These are phyloP conservation scores for Candolleomyces efflorescens DNA, from an alignment of 768 basidiomycete genomes.

Conservation along the genomic window DNA sequence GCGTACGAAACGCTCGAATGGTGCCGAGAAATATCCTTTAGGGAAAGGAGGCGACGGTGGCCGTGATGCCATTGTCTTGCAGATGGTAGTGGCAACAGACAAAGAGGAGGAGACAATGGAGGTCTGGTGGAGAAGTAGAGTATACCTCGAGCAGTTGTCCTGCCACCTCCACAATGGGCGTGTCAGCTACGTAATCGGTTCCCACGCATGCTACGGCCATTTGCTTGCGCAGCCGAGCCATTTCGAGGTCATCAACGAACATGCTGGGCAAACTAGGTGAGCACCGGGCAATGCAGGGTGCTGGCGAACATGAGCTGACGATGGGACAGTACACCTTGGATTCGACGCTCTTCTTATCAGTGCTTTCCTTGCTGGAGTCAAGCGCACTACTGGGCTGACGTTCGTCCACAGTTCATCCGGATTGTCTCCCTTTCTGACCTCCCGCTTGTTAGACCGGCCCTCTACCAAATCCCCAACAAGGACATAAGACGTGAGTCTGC, in stretches of 20 bases:
- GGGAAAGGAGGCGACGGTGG: slow-evolving; percentile 40
- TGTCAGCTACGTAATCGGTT: slow-evolving; percentile 1
- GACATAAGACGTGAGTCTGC: slow-evolving; percentile 72
- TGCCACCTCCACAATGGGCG: slow-evolving; percentile 8
- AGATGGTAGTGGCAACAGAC: neutral
- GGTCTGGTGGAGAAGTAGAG: neutral
- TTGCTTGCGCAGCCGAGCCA: neutral
- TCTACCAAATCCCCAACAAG: slow-evolving; percentile 80
- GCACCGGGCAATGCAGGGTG: slow-evolving; percentile 10
- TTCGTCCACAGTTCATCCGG: slow-evolving; percentile 31
- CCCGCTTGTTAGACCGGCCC: slow-evolving; percentile 52
- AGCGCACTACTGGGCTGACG: slow-evolving; percentile 83
- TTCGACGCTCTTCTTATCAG: slow-evolving; percentile 77
- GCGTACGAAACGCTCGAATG: slow-evolving; percentile 70
- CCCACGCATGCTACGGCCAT: neutral
- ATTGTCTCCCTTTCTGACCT: neutral
- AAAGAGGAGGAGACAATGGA: slow-evolving; percentile 8
- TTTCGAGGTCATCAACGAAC: neutral
- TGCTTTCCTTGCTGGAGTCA: slow-evolving; percentile 81
- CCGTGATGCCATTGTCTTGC: slow-evolving; percentile 32
- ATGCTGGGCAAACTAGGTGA: slow-evolving; percentile 63
- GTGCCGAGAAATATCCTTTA: slow-evolving; percentile 57
- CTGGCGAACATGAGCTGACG: slow-evolving; percentile 1
- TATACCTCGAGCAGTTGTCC: neutral
- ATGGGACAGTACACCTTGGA: slow-evolving; percentile 52